Evolutionary conservation across 2,329 filamentous ascomycete genomes (phyloP).

Genomic region (Colletotrichum sp.): DNA sequence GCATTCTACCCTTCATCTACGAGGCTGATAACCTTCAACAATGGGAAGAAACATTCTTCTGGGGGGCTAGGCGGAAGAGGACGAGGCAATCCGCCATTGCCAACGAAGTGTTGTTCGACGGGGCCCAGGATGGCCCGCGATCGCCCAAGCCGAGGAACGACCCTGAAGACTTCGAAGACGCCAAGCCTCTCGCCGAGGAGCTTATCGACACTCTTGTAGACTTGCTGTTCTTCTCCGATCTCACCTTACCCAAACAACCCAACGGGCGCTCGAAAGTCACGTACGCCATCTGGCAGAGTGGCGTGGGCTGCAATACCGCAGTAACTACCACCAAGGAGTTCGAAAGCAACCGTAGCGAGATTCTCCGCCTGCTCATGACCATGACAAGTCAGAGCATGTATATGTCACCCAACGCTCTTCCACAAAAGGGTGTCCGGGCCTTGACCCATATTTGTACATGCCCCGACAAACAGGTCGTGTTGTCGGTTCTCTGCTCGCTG

Average conservation of each 20-base stretch:
- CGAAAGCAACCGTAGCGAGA: slow-evolving; percentile 91
- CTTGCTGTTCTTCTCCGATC: slow-evolving; percentile 87
- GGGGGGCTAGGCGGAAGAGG: slow-evolving; percentile 76
- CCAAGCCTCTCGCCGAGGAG: slow-evolving; percentile 89
- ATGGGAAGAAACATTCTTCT: slow-evolving; percentile 97
- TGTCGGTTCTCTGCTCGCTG: slow-evolving; percentile 89
- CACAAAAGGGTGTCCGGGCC: slow-evolving; percentile 80
- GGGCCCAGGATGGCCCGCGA: slow-evolving; percentile 52
- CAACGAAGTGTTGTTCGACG: slow-evolving; percentile 85
- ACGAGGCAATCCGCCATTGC: slow-evolving; percentile 70
- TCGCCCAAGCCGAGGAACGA: slow-evolving; percentile 42
- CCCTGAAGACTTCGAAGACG: slow-evolving; percentile 76
- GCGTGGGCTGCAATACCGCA: slow-evolving; percentile 91
- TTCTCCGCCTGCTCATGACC: slow-evolving; percentile 84
- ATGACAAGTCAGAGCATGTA: slow-evolving; percentile 94
- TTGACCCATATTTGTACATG: slow-evolving; percentile 90
- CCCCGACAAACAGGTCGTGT: slow-evolving; percentile 87
- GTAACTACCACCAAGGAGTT: slow-evolving; percentile 89
- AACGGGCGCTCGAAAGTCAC: slow-evolving; percentile 80
- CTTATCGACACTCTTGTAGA: slow-evolving; percentile 89
- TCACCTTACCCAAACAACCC: slow-evolving; percentile 79
- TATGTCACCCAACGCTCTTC: slow-evolving; percentile 78
- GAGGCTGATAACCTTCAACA: slow-evolving; percentile 81
- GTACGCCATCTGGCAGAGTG: slow-evolving; percentile 97
- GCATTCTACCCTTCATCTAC: slow-evolving; percentile 89